These are phyloP conservation scores for Warburgia ugandensis DNA, from an alignment of 164 flowering plant genomes.

Conservation along the genomic window DNA sequence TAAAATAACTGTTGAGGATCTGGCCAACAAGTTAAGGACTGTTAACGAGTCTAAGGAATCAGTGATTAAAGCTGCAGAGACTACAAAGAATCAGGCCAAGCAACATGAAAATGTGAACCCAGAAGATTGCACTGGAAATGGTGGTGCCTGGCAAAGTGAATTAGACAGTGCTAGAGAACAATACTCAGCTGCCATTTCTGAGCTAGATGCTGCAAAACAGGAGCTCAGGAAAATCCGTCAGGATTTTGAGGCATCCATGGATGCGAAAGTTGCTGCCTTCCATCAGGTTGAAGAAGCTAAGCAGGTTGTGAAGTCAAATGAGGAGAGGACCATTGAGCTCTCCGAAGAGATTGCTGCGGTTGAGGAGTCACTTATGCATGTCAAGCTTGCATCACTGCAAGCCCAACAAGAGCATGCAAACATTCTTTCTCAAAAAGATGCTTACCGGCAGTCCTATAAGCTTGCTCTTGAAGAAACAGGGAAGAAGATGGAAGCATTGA, in stretches of 20 bases:
- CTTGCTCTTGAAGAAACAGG: constrained; percentile 52
- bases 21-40: constrained; percentile 42
- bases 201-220: constrained; percentile 75
- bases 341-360: constrained; percentile 53
- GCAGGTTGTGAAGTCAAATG: constrained; percentile 35
- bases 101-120: constrained; percentile 39
- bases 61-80: constrained; percentile 50
- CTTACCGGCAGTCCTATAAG: constrained; percentile 40
- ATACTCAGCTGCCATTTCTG: constrained; percentile 38
- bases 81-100: constrained; percentile 45
- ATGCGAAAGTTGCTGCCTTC: constrained; percentile 47
- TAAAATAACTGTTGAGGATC: constrained; percentile 55
- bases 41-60: constrained; percentile 51
- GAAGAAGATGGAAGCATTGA: constrained; percentile 43
- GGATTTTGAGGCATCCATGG: constrained; percentile 47
- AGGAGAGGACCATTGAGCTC: constrained; percentile 48
- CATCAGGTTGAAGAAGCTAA: constrained; percentile 59
- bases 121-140: constrained; percentile 15
- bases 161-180: constrained; percentile 46
- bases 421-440: constrained; percentile 54
- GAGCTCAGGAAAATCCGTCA: constrained; percentile 57
- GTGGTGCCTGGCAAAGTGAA: constrained; percentile 41
- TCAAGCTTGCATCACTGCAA: constrained; percentile 51
- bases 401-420: constrained; percentile 59
- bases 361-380: constrained; percentile 49